Evolutionary conservation across 106 monocot genomes (phyloP), one percentile per base, ranked within the genome.

Genomic region (Dendrobium huoshanense): DNA sequence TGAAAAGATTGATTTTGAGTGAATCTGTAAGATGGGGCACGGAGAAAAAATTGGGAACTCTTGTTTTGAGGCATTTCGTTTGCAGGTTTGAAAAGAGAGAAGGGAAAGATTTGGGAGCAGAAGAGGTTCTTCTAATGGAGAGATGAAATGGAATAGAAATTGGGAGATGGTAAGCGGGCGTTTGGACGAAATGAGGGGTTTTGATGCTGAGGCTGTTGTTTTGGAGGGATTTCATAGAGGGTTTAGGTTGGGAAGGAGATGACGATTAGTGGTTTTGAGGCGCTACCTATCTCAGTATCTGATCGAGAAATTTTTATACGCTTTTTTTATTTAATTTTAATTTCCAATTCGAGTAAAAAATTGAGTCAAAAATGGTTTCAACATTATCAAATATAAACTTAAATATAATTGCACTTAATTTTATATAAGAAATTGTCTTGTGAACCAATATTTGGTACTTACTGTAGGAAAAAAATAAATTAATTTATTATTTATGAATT

Each of bases 111-210:
- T 79, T 70, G 64, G 75, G 77, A 29, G 24, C 37, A 55, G 42
- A 17, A 7, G 70, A 33, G 70, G 15, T 11, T 80, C 43, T 75
- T 75, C 74, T 44, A 20, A 44, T 75, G 43, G 43, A 44, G 74
- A 44, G 19, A 43, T 6, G 44, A 41, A 44, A 75, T 80, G 43
- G 80, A 25, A 79, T 37, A 29, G 75, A 49, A 67, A 49, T 22
- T 43, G 64, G 81, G 29, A 48, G 81, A 76, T 61, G 40, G 75
- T 58, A 11, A 41, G 73, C 1, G 67, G 73, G 74, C 43, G 55
- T 45, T 81, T 61, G 81, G 51, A 75, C 55, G 76, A 76, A 54
- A 59, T 29, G 75, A 41, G 73, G 75, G 75, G 73, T 55, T 56
- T 75, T 81, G 37, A 58, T 49, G 75, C 58, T 9, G 64, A 65